Evolutionary conservation across 2,329 filamentous ascomycete species (phyloP).

Genomic region (Thielaviopsis musarum): DNA sequence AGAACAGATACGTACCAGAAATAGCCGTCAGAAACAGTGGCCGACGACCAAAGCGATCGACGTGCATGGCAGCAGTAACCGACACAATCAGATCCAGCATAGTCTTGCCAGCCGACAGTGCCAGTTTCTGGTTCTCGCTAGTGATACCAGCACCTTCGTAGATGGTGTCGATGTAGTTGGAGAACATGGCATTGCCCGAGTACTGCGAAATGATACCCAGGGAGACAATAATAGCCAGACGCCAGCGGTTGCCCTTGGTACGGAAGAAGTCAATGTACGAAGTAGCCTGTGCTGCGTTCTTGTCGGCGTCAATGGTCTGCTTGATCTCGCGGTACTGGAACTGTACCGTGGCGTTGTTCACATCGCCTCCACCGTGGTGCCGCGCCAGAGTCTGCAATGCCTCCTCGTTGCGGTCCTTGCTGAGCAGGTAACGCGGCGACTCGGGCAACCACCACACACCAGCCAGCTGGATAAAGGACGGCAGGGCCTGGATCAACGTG

Average conservation of each 20-base stretch:
- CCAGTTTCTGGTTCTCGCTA: conserved; percentile 37
- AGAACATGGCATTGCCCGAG: conserved; percentile 49
- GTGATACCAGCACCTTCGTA: conserved; percentile 45
- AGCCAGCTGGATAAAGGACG: conserved; percentile 37
- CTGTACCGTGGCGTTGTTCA: conserved; percentile 41
- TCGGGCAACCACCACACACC: conserved; percentile 1
- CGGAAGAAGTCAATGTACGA: conserved; percentile 43
- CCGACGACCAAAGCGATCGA: conserved; percentile 34
- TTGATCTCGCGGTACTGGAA: conserved; percentile 52
- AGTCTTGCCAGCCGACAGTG: conserved; percentile 37
- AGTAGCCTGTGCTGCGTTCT: conserved; percentile 28
- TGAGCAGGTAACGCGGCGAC: not conserved
- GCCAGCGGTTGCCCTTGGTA: conserved; percentile 47
- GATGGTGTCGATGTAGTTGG: conserved; percentile 48
- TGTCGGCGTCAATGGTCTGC: conserved; percentile 43
- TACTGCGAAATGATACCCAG: conserved; percentile 53
- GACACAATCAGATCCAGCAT: conserved; percentile 42
- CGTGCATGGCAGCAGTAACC: conserved; percentile 31
- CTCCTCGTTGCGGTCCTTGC: not conserved
- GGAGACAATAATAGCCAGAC: conserved; percentile 43
- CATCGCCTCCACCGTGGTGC: conserved; percentile 46
- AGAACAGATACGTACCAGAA: conserved; percentile 17
- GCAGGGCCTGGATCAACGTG: conserved; percentile 44
- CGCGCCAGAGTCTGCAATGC: conserved; percentile 16
- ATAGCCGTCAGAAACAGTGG: conserved; percentile 35